phyloP scores from a whole-genome alignment of 2,329 filamentous ascomycete genomes.

The Sphaerulina populicola region DNA sequence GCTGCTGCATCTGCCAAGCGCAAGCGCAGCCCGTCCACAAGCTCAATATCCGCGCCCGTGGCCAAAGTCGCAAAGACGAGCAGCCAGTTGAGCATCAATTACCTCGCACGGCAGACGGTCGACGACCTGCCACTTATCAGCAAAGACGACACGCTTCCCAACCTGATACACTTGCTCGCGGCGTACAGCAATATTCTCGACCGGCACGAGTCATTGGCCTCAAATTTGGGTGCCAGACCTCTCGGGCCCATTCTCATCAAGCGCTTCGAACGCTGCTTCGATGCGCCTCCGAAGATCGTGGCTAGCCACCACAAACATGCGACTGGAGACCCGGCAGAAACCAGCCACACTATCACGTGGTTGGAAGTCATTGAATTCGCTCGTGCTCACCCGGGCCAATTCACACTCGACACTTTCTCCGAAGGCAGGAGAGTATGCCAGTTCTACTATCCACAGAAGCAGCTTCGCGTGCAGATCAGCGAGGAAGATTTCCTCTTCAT shows the following conservation, averaged over 20 bases:
- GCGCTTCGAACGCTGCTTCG: constrained; percentile 77
- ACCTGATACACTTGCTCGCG: constrained; percentile 62
- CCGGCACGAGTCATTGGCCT: constrained; percentile 77
- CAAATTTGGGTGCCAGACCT: constrained; percentile 74
- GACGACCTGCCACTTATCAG: constrained; percentile 56
- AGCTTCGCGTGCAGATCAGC: constrained; percentile 71
- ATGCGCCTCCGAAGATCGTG: constrained; percentile 62
- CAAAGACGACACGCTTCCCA: constrained; percentile 61
- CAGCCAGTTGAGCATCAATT: constrained; percentile 60
- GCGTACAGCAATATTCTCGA: constrained; percentile 81
- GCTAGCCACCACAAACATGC: constrained; percentile 45
- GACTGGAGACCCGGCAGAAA: constrained; percentile 32
- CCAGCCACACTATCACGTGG: constrained; percentile 58
- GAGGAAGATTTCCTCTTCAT: constrained; percentile 85
- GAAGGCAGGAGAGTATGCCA: constrained; percentile 67
- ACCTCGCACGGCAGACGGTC: constrained; percentile 54
- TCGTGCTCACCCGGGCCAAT: constrained; percentile 69
- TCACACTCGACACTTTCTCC: constrained; percentile 59
- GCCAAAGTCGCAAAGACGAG: constrained; percentile 40
- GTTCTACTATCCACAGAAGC: constrained; percentile 62
- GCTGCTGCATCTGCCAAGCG: constrained; percentile 37
- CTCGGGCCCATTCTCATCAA: constrained; percentile 75
- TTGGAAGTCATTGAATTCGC: constrained; percentile 79
- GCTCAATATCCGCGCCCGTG: constrained; percentile 26
- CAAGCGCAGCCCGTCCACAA: constrained; percentile 37